These are phyloP conservation scores for Thielaviopsis ethacetica DNA, from an alignment of 2,329 filamentous ascomycete genomes.

Conservation along the genomic window DNA sequence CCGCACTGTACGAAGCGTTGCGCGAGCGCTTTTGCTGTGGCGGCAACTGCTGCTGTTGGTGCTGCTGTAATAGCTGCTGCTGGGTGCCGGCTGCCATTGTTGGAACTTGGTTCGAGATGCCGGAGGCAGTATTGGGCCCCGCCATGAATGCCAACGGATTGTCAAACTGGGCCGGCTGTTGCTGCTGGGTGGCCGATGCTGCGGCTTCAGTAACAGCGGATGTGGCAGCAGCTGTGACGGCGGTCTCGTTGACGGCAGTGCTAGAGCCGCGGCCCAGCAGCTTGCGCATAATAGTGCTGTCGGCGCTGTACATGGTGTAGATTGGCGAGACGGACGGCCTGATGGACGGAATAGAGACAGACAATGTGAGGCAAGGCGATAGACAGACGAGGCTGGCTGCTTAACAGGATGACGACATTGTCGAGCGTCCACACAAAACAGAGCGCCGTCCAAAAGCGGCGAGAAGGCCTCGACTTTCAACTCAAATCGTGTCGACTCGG, in stretches of 20 bases:
- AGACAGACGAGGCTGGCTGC: background rate
- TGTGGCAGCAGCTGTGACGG: constrained; percentile 24
- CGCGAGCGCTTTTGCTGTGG: constrained; percentile 38
- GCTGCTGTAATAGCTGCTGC: too few species aligned
- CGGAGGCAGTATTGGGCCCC: background rate
- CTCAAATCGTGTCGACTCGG: background rate
- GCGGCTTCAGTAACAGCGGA: constrained; percentile 23
- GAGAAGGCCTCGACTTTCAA: too few species aligned
- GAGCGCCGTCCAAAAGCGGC: background rate
- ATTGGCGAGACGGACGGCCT: background rate
- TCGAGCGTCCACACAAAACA: background rate
- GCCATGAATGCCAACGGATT: background rate
- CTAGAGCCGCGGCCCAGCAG: constrained; percentile 37
- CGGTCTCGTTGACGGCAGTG: constrained; percentile 29
- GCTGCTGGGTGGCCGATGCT: background rate
- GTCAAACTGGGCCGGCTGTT: background rate
- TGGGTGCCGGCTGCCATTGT: background rate
- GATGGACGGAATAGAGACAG: too few species aligned
- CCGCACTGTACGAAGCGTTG: constrained; percentile 34
- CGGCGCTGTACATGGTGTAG: constrained; percentile 2
- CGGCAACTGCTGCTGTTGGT: background rate
- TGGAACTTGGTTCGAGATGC: background rate
- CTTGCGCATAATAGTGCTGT: constrained; percentile 43
- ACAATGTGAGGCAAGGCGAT: background rate
- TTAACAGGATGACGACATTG: background rate